These are phyloP conservation scores for Strigomonas culicis DNA, from an alignment of 208 protist species.

Conservation along the genomic window DNA sequence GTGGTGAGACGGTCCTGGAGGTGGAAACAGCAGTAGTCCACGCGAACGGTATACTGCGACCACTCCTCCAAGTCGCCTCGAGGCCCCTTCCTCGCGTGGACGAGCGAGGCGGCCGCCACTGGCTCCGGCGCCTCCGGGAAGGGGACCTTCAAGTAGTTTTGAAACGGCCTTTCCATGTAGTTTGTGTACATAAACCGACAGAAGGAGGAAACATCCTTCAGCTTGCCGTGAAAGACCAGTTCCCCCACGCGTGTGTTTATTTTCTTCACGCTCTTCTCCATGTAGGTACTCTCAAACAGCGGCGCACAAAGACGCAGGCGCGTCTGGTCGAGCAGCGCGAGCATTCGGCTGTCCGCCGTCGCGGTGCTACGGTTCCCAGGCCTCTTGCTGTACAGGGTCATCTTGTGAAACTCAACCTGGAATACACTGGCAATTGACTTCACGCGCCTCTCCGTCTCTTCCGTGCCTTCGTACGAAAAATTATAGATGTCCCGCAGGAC, in stretches of 20 bases:
- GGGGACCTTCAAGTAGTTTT: background rate
- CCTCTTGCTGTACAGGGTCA: background rate
- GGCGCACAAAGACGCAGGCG: background rate
- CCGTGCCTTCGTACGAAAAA: background rate
- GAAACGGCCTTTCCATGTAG: conserved; percentile 2
- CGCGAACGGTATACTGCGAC: background rate
- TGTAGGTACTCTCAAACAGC: background rate
- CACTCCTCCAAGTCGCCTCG: background rate
- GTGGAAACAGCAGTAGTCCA: conserved; percentile 9
- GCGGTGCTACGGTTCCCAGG: background rate
- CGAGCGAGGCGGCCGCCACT: background rate
- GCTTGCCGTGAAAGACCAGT: conserved; percentile 7
- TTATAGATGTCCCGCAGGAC: background rate
- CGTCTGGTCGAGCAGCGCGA: background rate
- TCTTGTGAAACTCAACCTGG: background rate
- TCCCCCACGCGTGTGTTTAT: background rate
- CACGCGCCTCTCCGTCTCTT: background rate
- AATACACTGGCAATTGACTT: background rate
- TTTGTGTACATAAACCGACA: background rate
- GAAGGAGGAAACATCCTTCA: background rate
- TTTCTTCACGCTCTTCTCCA: background rate
- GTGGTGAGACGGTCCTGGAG: background rate
- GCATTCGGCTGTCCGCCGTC: background rate
- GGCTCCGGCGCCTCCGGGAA: background rate
- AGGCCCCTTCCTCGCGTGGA: background rate